A percentile compares a stretch with the other conserved stretches of the same genome.
Conservation (phyloP, 257 asterid genomes). For the Solanum chiquidenum region DNA sequence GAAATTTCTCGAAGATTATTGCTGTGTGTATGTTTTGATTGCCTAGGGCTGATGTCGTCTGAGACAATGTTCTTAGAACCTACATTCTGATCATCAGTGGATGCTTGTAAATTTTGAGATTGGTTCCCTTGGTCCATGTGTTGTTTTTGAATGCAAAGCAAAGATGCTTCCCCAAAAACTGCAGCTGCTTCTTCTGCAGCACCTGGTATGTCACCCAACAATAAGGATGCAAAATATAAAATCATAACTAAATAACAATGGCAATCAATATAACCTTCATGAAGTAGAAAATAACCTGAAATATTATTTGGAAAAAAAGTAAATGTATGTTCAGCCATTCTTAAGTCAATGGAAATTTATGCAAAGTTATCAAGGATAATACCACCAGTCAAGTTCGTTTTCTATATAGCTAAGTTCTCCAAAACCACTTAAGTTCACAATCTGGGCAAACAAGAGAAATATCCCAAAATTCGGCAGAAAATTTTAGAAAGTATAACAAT, state of each 20-base stretch:
- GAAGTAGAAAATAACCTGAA: not conserved
- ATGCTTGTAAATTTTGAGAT: slow-evolving; percentile 35
- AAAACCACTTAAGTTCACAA: not conserved
- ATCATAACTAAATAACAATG: not conserved
- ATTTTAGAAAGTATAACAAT: not conserved
- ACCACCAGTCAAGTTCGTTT: not conserved
- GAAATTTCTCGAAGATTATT: slow-evolving; percentile 56
- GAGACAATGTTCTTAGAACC: slow-evolving; percentile 31
- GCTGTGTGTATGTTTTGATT: slow-evolving; percentile 38
- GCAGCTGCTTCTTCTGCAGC: slow-evolving; percentile 84
- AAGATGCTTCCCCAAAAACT: slow-evolving; percentile 82
- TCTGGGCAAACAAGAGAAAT: not conserved
- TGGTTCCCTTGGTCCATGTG: slow-evolving; percentile 37
- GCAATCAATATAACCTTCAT: not conserved
- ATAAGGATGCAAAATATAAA: slow-evolving; percentile 9
- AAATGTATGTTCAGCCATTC: not conserved
- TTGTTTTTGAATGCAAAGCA: slow-evolving; percentile 60
- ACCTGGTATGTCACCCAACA: slow-evolving; percentile 35
- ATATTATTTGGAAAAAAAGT: not conserved
- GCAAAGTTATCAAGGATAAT: not conserved
- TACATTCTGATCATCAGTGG: slow-evolving; percentile 40
- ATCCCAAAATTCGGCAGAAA: not conserved
- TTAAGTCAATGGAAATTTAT: not conserved
- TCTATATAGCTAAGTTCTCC: not conserved
- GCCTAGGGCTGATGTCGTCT: slow-evolving; percentile 74